Conservation (phyloP, 176 grass and related monocot genomes). For the Paspalum vaginatum region DNA sequence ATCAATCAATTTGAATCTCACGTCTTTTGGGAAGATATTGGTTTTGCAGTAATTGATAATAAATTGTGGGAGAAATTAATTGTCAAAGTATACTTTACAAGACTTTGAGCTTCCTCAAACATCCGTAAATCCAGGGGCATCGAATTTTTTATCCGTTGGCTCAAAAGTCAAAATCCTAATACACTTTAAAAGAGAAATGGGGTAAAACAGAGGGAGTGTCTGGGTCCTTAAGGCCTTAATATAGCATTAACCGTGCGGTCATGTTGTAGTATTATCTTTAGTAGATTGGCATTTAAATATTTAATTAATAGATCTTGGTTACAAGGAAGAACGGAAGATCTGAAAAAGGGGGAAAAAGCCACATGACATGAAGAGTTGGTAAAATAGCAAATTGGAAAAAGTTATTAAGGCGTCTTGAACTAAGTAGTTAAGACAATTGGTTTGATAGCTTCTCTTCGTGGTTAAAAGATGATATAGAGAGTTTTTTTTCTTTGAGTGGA, state of each 20-base stretch:
- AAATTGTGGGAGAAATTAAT: neutral
- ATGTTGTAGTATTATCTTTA: conserved; percentile 25
- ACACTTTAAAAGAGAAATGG: neutral
- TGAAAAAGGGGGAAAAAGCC: neutral
- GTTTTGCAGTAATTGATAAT: neutral
- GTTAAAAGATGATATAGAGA: neutral
- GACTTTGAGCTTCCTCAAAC: neutral
- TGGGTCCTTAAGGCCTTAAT: neutral
- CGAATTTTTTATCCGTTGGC: no score
- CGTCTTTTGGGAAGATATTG: neutral
- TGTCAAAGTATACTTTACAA: neutral
- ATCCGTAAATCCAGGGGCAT: no score
- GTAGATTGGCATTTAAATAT: conserved; percentile 1
- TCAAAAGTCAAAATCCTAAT: neutral
- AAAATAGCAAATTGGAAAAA: neutral
- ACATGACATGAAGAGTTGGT: neutral
- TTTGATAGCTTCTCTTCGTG: neutral
- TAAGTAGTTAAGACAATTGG: neutral
- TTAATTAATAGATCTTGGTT: neutral
- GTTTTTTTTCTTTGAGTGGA: neutral
- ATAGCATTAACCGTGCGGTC: neutral
- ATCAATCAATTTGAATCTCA: neutral
- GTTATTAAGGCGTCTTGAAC: neutral
- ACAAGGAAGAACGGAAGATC: neutral
- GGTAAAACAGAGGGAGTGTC: conserved; percentile 3